Evolutionary conservation across 805 yeast genomes (phyloP).

Genomic region (Yarrowia porcina): DNA sequence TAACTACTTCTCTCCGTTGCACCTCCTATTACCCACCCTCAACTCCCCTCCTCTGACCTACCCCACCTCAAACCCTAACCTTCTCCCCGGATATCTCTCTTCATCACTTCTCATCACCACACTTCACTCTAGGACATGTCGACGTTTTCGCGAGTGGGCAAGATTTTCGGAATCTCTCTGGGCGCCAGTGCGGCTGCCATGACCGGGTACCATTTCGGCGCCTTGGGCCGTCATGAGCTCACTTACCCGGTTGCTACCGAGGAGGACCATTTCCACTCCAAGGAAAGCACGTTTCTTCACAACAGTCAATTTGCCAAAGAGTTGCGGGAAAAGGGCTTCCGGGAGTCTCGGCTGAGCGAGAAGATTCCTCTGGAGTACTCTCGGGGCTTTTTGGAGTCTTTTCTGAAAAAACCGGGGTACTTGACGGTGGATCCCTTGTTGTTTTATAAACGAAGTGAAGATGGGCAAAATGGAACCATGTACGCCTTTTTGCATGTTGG

Average conservation of each 20-base stretch:
- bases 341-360: slow-evolving; percentile 35
- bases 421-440: slow-evolving; percentile 75
- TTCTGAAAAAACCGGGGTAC: slow-evolving; percentile 54
- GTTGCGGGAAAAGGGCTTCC: slow-evolving; percentile 31
- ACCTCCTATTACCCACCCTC: neutral
- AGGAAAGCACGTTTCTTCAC: slow-evolving; percentile 28
- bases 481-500: slow-evolving; percentile 72
- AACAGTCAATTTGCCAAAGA: slow-evolving; percentile 30
- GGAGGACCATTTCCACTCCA: neutral
- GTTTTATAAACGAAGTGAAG: slow-evolving; percentile 45
- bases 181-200: neutral
- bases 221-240: slow-evolving; percentile 21
- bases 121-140: neutral
- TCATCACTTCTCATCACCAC: neutral
- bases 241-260: slow-evolving; percentile 6
- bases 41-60: neutral
- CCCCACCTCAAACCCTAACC: slow-evolving; percentile 7
- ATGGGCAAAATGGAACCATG: slow-evolving; percentile 46
- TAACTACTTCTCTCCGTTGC: neutral
- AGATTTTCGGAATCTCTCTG: neutral
- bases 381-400: slow-evolving; percentile 57
- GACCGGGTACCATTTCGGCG: slow-evolving; percentile 12
- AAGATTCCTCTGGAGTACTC: slow-evolving; percentile 32
- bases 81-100: neutral
- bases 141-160: neutral